phyloP scores from a whole-genome alignment of 2,329 filamentous ascomycete genomes.

The Domatiomyces catenatus region DNA sequence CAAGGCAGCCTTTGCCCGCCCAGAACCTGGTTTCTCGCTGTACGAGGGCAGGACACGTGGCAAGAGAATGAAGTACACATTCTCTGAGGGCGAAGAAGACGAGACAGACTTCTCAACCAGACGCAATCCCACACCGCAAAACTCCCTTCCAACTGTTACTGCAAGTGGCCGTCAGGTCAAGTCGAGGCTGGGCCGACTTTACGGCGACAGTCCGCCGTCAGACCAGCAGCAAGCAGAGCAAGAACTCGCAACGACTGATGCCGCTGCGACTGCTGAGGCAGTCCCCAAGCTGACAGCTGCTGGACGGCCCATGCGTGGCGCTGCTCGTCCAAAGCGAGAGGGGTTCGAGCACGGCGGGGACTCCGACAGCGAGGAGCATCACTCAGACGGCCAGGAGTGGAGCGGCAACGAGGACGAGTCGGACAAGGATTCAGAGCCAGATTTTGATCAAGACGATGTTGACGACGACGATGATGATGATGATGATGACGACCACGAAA shows the following conservation, averaged over 20 bases:
- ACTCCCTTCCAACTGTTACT: conserved; percentile 53
- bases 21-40: conserved; percentile 76
- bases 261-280: conserved; percentile 30
- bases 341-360: conserved; percentile 25
- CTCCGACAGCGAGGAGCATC: conserved; percentile 42
- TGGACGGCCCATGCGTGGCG: conserved; percentile 14
- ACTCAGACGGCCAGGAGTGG: conserved; percentile 44
- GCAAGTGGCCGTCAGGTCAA: conserved; percentile 73
- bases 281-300: conserved; percentile 25
- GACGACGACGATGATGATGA: conserved; percentile 26
- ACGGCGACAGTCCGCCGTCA: conserved; percentile 38
- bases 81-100: conserved; percentile 72
- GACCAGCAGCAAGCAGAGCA: conserved; percentile 34
- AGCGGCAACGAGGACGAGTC: conserved; percentile 17
- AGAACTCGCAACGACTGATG: conserved; percentile 29
- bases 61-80: conserved; percentile 93
- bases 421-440: conserved; percentile 46
- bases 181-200: conserved; percentile 37
- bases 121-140: conserved; percentile 59
- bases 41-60: conserved; percentile 94
- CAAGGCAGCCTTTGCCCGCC: conserved; percentile 73
- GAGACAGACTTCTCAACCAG: conserved; percentile 50
- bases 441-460: conserved; percentile 49
- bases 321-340: conserved; percentile 26
- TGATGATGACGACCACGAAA: conserved; percentile 22